Percentiles rank a stretch among this genome's conserved stretches.
Evolutionary conservation across 169 alveolate genomes (phyloP).

Genomic region (Plasmodium vivax): DNA sequence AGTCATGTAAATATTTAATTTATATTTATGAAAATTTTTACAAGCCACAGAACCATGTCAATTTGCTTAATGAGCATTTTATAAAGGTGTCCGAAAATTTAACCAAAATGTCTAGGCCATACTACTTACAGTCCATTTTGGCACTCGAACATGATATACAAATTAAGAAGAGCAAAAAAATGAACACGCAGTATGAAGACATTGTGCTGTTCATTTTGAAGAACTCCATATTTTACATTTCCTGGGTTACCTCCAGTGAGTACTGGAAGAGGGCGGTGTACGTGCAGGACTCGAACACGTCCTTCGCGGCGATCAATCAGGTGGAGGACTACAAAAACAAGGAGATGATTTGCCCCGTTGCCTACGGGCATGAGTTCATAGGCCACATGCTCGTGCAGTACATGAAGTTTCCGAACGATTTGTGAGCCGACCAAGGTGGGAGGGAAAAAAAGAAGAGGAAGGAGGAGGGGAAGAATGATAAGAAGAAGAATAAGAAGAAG

Average conservation of each 20-base stretch:
- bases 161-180: conserved; percentile 49
- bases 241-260: conserved; percentile 75
- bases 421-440: not conserved
- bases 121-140: conserved; percentile 56
- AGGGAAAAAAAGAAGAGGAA: not conserved
- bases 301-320: not conserved
- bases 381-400: conserved; percentile 58
- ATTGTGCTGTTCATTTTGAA: conserved; percentile 60
- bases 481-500: not conserved
- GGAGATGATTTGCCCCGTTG: conserved; percentile 68
- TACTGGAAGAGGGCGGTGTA: conserved; percentile 64
- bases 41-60: conserved; percentile 75
- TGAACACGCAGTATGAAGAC: conserved; percentile 44
- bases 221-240: conserved; percentile 59
- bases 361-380: conserved; percentile 71
- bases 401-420: conserved; percentile 59
- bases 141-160: conserved; percentile 72
- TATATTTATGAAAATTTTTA: conserved; percentile 74
- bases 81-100: conserved; percentile 78
- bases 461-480: too few species aligned
- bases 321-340: not conserved
- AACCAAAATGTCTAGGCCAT: conserved; percentile 69
- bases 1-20: conserved; percentile 49
- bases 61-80: conserved; percentile 77
- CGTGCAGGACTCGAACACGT: conserved; percentile 14